Evolutionary conservation across 371 early-diverging fungal species (phyloP).

Genomic region (Coelomomyces lativittatus): DNA sequence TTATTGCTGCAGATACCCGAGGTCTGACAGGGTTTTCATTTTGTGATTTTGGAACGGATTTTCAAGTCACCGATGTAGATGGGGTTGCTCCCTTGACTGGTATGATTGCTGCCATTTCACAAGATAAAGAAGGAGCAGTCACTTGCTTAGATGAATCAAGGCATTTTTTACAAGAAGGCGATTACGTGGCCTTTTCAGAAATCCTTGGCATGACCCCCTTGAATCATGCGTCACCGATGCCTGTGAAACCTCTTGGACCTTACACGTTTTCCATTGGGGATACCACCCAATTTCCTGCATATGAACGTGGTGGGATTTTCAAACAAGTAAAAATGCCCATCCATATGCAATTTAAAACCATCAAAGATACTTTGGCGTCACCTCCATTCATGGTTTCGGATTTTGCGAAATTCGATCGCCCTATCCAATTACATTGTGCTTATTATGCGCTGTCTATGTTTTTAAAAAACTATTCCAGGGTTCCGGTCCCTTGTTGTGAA

Average conservation of each 20-base stretch:
- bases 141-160: slow-evolving; percentile 88
- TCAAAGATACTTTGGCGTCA: slow-evolving; percentile 51
- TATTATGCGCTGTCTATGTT: slow-evolving; percentile 83
- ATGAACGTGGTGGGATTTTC: slow-evolving; percentile 71
- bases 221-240: slow-evolving; percentile 61
- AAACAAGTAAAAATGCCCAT: slow-evolving; percentile 84
- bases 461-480: slow-evolving; percentile 28
- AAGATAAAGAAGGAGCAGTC: slow-evolving; percentile 73
- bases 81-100: slow-evolving; percentile 88
- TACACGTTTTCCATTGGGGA: slow-evolving; percentile 91
- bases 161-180: slow-evolving; percentile 92
- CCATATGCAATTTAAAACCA: slow-evolving; percentile 51
- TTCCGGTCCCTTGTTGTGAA: slow-evolving; percentile 52
- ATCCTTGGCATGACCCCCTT: slow-evolving; percentile 77
- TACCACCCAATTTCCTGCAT: slow-evolving; percentile 50
- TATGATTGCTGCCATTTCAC: slow-evolving; percentile 59
- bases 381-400: slow-evolving; percentile 81
- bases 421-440: slow-evolving; percentile 68
- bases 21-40: slow-evolving; percentile 95
- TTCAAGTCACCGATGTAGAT: slow-evolving; percentile 73
- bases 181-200: slow-evolving; percentile 81
- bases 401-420: slow-evolving; percentile 92
- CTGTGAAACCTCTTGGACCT: slow-evolving; percentile 70
- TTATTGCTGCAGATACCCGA: slow-evolving; percentile 74
- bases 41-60: slow-evolving; percentile 87